These are phyloP conservation scores for Suhomyces faveliae DNA, from an alignment of 805 yeast genomes.

Conservation along the genomic window DNA sequence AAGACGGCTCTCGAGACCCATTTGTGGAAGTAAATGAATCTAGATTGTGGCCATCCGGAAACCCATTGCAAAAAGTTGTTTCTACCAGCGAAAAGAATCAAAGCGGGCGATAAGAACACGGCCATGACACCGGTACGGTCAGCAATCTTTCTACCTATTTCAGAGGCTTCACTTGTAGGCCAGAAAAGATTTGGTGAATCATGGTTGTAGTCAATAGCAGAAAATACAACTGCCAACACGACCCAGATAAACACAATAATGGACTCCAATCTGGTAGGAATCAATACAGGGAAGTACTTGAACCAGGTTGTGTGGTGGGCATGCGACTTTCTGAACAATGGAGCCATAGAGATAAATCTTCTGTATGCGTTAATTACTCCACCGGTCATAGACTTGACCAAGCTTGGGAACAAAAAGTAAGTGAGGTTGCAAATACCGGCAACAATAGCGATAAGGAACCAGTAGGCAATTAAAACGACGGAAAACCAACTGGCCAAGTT, in stretches of 20 bases:
- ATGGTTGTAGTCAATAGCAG: constrained; percentile 24
- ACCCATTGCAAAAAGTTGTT: constrained; percentile 21
- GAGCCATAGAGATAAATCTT: constrained; percentile 32
- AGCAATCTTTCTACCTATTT: constrained; percentile 44
- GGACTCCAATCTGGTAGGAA: constrained; percentile 56
- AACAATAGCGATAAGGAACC: constrained; percentile 30
- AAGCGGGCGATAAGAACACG: constrained; percentile 53
- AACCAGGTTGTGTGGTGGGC: constrained; percentile 13
- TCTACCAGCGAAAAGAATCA: constrained; percentile 61
- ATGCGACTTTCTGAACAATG: constrained; percentile 29
- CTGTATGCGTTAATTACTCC: constrained; percentile 20
- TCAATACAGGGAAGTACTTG: constrained; percentile 18
- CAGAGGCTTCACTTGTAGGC: constrained; percentile 19
- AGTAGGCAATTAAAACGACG: constrained; percentile 27
- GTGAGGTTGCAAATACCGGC: constrained; percentile 32
- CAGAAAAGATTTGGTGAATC: constrained; percentile 25
- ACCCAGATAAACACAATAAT: constrained; percentile 42
- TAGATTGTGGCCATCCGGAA: constrained; percentile 40
- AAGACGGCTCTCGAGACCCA: constrained; percentile 58
- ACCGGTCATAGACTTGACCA: constrained; percentile 28
- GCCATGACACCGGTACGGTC: constrained; percentile 55
- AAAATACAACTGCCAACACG: constrained; percentile 29
- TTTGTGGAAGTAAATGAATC: constrained; percentile 64
- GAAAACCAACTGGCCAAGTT: constrained; percentile 43
- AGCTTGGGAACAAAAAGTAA: constrained; percentile 21